These are phyloP conservation scores for Gryganskiella cystojenkinii DNA, from an alignment of 192 early-diverging fungal genomes.

Conservation along the genomic window DNA sequence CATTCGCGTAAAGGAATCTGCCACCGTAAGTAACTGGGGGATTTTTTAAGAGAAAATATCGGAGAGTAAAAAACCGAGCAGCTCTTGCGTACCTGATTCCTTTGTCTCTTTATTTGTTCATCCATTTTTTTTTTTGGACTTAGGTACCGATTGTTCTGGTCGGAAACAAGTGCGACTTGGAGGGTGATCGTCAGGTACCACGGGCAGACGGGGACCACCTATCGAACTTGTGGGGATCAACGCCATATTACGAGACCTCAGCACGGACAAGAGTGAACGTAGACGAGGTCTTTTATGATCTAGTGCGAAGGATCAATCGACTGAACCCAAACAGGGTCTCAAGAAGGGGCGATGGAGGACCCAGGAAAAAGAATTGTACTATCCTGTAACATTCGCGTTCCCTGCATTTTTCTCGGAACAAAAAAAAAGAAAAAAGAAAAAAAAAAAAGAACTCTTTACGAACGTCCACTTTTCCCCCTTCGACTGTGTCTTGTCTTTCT, in stretches of 20 bases:
- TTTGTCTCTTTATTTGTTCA: not conserved
- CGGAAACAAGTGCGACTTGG: conserved; percentile 94
- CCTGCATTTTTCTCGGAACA: not conserved
- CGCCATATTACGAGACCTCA: conserved; percentile 86
- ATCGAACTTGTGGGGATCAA: conserved; percentile 71
- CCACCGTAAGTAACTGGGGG: conserved; percentile 46
- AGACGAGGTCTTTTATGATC: conserved; percentile 92
- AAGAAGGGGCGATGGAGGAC: no score
- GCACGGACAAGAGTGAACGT: conserved; percentile 90
- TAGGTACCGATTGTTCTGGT: conserved; percentile 88
- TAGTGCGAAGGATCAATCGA: conserved; percentile 90
- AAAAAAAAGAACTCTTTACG: not conserved
- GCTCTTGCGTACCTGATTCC: not conserved
- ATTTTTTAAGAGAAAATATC: not conserved
- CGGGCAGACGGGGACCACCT: conserved; percentile 73
- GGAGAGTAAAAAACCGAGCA: not conserved
- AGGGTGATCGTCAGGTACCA: conserved; percentile 72
- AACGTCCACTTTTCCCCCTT: no score
- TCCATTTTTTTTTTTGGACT: not conserved
- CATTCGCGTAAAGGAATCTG: conserved; percentile 83
- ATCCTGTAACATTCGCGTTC: conserved; percentile 15
- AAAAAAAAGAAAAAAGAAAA: conserved; percentile 5
- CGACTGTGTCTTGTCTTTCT: no score
- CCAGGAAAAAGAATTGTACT: conserved; percentile 13
- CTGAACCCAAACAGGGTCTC: conserved; percentile 50